Conservation (phyloP, 2,329 filamentous ascomycete genomes). For the Trichothecium roseum region DNA sequence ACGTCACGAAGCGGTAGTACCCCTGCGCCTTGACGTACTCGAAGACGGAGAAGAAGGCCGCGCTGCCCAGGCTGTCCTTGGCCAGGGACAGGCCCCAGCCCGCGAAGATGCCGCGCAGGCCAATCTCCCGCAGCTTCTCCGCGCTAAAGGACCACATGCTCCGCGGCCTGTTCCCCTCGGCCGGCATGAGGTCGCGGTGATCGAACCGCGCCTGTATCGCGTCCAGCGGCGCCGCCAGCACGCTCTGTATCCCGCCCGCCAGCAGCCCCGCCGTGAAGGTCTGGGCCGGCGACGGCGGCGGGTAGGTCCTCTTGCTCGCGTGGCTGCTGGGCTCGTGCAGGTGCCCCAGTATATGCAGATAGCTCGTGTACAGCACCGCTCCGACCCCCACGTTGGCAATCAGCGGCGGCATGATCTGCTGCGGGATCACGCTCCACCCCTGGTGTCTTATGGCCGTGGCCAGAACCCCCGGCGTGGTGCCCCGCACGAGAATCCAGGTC, state of each 20-base stretch:
- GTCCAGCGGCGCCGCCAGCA: conserved; percentile 65
- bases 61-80: conserved; percentile 60
- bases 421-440: conserved; percentile 64
- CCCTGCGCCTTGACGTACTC: conserved; percentile 67
- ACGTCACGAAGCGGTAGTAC: conserved; percentile 59
- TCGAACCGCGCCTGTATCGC: conserved; percentile 67
- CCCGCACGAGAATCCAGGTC: conserved; percentile 40
- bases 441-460: conserved; percentile 57
- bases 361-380: conserved; percentile 65
- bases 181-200: conserved; percentile 35
- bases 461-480: conserved; percentile 60
- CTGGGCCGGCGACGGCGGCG: conserved; percentile 50
- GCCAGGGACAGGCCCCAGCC: conserved; percentile 59
- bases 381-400: conserved; percentile 66
- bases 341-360: conserved; percentile 56
- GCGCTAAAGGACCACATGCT: conserved; percentile 66
- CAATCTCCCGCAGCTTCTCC: conserved; percentile 57
- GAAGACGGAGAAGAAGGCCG: conserved; percentile 65
- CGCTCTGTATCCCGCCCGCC: conserved; percentile 58
- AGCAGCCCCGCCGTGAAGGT: conserved; percentile 62
- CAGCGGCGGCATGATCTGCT: conserved; percentile 67
- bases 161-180: conserved; percentile 29
- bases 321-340: conserved; percentile 54
- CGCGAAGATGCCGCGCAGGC: conserved; percentile 60
- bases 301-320: conserved; percentile 53